Evolutionary conservation across 805 yeast species (phyloP).

Genomic region (Schwanniomyces yamadae): DNA sequence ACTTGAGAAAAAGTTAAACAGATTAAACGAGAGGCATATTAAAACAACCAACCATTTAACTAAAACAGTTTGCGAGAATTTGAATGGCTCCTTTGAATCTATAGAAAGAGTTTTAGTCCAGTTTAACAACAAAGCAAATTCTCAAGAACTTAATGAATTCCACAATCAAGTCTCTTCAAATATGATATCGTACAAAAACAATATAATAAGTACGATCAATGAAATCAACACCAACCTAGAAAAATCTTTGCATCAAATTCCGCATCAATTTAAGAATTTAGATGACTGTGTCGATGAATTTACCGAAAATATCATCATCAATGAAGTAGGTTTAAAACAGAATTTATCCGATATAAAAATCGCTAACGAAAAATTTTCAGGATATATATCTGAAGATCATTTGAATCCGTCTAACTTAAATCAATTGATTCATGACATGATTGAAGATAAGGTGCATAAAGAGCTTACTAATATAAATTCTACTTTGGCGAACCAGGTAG

Average conservation of each 20-base stretch:
- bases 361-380: constrained; percentile 14
- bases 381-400: constrained; percentile 15
- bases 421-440: not conserved
- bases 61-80: constrained; percentile 5
- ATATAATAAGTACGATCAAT: constrained; percentile 1
- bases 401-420: constrained; percentile 5
- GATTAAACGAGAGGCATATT: constrained; percentile 8
- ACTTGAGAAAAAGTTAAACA: constrained; percentile 7
- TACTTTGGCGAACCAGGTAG: constrained; percentile 3
- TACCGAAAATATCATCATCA: not conserved
- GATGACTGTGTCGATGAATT: not conserved
- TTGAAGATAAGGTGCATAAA: constrained; percentile 6
- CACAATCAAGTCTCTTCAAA: not conserved
- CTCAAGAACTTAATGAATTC: constrained; percentile 1
- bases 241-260: constrained; percentile 1
- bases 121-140: not conserved
- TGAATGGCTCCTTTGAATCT: constrained; percentile 4
- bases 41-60: constrained; percentile 7
- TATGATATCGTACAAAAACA: constrained; percentile 1
- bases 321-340: constrained; percentile 5
- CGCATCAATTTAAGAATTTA: constrained; percentile 3
- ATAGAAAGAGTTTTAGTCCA: constrained; percentile 6
- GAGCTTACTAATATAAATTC: constrained; percentile 3
- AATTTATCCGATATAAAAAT: constrained; percentile 10
- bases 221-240: constrained; percentile 1